These are phyloP conservation scores for Lithohypha guttulata DNA, from an alignment of 2,329 filamentous ascomycete genomes.

Conservation along the genomic window DNA sequence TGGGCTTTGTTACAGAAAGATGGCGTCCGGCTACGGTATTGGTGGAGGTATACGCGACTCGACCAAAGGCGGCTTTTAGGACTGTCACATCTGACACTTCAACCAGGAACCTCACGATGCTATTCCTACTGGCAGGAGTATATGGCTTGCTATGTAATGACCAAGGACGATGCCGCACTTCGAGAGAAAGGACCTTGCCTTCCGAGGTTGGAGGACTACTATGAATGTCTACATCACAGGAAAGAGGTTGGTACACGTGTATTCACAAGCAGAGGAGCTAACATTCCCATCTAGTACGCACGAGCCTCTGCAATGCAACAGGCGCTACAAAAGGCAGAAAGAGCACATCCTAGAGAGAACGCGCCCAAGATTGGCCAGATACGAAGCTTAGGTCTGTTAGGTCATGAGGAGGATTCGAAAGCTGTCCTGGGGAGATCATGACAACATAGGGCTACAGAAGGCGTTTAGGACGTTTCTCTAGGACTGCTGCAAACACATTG, in stretches of 20 bases:
- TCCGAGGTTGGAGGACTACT: conserved; percentile 85
- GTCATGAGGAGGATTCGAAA: conserved; percentile 70
- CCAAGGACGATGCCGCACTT: conserved; percentile 67
- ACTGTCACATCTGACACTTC: conserved; percentile 2
- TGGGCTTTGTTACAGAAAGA: too few relatives aligned
- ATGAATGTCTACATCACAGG: conserved; percentile 96
- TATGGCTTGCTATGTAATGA: conserved; percentile 94
- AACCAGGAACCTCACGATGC: conserved; percentile 62
- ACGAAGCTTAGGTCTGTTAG: conserved; percentile 71
- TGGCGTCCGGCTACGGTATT: conserved; percentile 46
- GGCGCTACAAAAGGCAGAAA: conserved; percentile 72
- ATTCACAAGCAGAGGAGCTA: conserved; percentile 5
- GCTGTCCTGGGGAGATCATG: conserved; percentile 10
- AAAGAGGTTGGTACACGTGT: conserved; percentile 65
- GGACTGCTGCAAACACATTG: too few relatives aligned
- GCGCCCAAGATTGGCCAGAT: conserved; percentile 77
- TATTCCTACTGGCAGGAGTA: conserved; percentile 99
- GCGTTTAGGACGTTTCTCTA: too few relatives aligned
- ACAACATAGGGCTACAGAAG: not conserved
- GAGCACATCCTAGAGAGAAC: conserved; percentile 64
- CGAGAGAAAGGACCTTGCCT: conserved; percentile 80
- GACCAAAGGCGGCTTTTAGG: not conserved
- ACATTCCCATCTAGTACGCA: conserved; percentile 48
- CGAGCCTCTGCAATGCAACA: conserved; percentile 68
- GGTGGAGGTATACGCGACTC: conserved; percentile 33